These are phyloP conservation scores for Conidiobolus incongruus DNA, from an alignment of 371 early-diverging fungal genomes.

Conservation along the genomic window DNA sequence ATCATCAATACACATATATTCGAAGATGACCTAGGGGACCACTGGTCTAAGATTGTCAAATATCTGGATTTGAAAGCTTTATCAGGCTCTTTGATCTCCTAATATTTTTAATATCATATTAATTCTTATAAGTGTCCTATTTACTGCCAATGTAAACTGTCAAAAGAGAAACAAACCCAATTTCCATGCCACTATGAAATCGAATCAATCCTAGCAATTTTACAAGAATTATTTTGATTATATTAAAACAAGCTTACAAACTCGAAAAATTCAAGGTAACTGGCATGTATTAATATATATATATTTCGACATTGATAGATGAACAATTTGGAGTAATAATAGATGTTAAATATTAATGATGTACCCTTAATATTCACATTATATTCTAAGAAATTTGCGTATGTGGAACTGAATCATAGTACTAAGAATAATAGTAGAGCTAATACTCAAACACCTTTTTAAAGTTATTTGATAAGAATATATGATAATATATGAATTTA, in stretches of 20 bases:
- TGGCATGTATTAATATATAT: not conserved
- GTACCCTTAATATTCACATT: constrained; percentile 54
- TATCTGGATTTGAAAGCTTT: constrained; percentile 43
- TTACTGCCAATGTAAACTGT: constrained; percentile 59
- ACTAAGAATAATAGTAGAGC: too few species aligned
- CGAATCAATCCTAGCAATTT: constrained; percentile 27
- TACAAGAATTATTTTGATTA: constrained; percentile 43
- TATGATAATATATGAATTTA: too few species aligned
- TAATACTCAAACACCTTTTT: too few species aligned
- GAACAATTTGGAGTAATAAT: constrained; percentile 72
- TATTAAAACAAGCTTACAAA: constrained; percentile 33
- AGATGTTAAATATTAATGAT: constrained; percentile 60
- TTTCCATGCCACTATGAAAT: constrained; percentile 71
- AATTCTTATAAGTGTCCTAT: constrained; percentile 36
- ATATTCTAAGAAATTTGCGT: constrained; percentile 37
- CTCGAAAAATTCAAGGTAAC: constrained; percentile 33
- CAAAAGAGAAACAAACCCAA: constrained; percentile 62
- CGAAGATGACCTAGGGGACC: constrained; percentile 24
- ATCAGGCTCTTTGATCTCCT: constrained; percentile 32
- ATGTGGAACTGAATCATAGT: too few species aligned
- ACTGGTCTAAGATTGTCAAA: constrained; percentile 53
- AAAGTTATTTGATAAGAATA: too few species aligned
- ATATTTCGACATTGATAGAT: constrained; percentile 13
- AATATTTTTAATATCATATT: too few species aligned
- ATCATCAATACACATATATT: constrained; percentile 53